Conservation (phyloP, 345 rosid genomes). For the Streptanthus diversifolius region DNA sequence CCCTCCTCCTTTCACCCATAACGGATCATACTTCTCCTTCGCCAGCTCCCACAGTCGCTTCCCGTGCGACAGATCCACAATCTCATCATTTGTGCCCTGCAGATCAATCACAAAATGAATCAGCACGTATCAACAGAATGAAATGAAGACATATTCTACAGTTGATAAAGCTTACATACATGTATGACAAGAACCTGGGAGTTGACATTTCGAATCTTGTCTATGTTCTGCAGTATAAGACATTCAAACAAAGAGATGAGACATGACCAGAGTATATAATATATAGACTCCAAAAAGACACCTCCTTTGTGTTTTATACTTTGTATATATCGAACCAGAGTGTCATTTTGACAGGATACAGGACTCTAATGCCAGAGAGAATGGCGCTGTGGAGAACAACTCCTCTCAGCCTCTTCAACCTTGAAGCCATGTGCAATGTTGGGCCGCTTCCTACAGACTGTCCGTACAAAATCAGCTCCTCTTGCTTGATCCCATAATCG, state of each 20-base stretch:
- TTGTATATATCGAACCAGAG: slow-evolving; percentile 92
- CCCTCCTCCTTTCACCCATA: slow-evolving; percentile 98
- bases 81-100: slow-evolving; percentile 90
- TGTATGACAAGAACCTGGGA: slow-evolving; percentile 94
- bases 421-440: slow-evolving; percentile 77
- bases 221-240: slow-evolving; percentile 70
- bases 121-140: neutral
- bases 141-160: neutral
- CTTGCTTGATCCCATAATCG: slow-evolving; percentile 67
- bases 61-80: slow-evolving; percentile 87
- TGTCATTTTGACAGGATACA: slow-evolving; percentile 92
- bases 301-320: slow-evolving; percentile 21
- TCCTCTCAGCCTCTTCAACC: slow-evolving; percentile 65
- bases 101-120: slow-evolving; percentile 8
- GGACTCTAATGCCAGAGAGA: slow-evolving; percentile 88
- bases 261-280: neutral
- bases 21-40: slow-evolving; percentile 83
- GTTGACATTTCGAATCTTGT: slow-evolving; percentile 82
- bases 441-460: slow-evolving; percentile 99
- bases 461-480: slow-evolving; percentile 83
- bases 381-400: slow-evolving; percentile 96
- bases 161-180: slow-evolving; percentile 49
- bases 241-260: slow-evolving; percentile 22
- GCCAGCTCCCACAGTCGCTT: slow-evolving; percentile 90
- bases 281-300: neutral